Conservation (phyloP, 305 asterid genomes). For the Stenogyne calaminthoides region DNA sequence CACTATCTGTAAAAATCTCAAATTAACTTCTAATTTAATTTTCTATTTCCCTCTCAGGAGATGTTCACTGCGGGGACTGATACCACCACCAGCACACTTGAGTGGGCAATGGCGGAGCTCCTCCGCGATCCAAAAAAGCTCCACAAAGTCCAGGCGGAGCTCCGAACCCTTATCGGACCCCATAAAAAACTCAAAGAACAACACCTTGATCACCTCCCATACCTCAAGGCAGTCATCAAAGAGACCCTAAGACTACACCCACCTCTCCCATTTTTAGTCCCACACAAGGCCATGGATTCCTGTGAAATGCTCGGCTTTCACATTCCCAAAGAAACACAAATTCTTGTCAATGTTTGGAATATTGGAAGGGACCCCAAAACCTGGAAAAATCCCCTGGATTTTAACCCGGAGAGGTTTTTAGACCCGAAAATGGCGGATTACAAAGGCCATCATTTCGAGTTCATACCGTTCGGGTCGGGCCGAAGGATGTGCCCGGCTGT, state of each 20-base stretch:
- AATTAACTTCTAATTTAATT: too few relatives aligned
- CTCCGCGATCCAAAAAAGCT: constrained; percentile 54
- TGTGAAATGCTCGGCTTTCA: constrained; percentile 51
- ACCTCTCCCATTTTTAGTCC: constrained; percentile 77
- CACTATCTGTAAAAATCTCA: too few relatives aligned
- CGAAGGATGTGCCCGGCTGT: constrained; percentile 68
- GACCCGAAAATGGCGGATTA: constrained; percentile 40
- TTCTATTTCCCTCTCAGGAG: constrained; percentile 42
- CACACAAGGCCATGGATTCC: constrained; percentile 66
- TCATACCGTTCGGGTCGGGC: constrained; percentile 66
- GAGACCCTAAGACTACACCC: constrained; percentile 78
- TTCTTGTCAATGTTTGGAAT: constrained; percentile 78
- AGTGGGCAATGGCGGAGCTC: constrained; percentile 89
- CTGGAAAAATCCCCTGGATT: constrained; percentile 59
- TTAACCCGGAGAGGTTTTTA: constrained; percentile 67
- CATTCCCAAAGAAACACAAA: constrained; percentile 70
- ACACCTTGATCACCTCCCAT: constrained; percentile 53
- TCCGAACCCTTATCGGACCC: constrained; percentile 34
- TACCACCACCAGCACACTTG: constrained; percentile 75
- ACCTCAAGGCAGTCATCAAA: constrained; percentile 67
- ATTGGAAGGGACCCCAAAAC: constrained; percentile 64
- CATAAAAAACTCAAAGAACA: constrained; percentile 40
- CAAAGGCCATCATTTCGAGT: constrained; percentile 65
- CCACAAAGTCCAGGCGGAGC: constrained; percentile 47
- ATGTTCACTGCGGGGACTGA: constrained; percentile 83